Evolutionary conservation across 305 asterid species (phyloP).

Genomic region (Fraxinus ornus): DNA sequence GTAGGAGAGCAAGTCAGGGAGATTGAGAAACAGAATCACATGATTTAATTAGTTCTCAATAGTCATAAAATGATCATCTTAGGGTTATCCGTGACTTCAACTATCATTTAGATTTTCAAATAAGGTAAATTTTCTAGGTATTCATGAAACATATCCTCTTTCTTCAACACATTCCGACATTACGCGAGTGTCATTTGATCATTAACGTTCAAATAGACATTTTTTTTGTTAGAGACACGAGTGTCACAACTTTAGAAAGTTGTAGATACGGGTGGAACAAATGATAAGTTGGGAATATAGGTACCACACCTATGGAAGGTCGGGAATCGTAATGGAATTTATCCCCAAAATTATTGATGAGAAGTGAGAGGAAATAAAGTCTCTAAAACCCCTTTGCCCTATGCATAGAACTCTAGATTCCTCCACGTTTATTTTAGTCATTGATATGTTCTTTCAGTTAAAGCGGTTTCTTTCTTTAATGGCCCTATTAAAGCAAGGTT

Average conservation of each 20-base stretch:
- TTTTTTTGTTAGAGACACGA: neutral
- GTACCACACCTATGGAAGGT: neutral
- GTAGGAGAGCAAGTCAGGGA: neutral
- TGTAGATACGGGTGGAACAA: neutral
- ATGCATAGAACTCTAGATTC: constrained; percentile 26
- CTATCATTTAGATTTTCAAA: neutral
- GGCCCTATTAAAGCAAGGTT: constrained; percentile 27
- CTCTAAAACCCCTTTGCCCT: neutral
- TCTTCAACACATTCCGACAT: neutral
- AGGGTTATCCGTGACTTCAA: neutral
- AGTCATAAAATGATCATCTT: neutral
- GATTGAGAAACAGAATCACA: neutral
- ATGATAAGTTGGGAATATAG: neutral
- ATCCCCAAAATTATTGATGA: neutral
- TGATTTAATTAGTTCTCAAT: neutral
- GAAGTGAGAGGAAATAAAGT: neutral
- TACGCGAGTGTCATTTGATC: neutral
- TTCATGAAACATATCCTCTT: neutral
- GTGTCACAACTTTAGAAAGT: neutral
- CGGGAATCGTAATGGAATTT: neutral
- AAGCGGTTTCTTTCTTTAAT: neutral
- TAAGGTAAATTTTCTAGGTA: neutral
- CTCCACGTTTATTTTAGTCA: neutral
- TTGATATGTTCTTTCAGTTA: neutral
- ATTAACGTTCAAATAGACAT: neutral